Evolutionary conservation across 148 eudicot genomes (phyloP).

Genomic region (Polygonum maritimum): DNA sequence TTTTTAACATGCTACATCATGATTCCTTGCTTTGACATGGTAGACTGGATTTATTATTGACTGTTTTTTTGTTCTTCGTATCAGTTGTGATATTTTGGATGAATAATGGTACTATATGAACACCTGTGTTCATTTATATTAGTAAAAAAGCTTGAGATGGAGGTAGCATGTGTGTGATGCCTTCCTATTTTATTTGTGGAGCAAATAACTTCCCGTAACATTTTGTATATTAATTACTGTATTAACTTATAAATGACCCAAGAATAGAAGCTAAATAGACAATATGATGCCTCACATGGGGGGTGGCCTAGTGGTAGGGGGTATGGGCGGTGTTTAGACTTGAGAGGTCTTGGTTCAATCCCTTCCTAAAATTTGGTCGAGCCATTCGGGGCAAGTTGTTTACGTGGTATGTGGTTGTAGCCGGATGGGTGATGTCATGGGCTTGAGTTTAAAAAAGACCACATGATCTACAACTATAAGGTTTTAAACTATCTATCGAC

Average conservation of each 20-base stretch:
- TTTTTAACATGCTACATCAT: background rate
- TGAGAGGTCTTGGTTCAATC: too few relatives aligned
- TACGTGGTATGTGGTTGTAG: too few relatives aligned
- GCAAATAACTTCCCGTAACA: background rate
- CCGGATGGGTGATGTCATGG: too few relatives aligned
- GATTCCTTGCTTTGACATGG: background rate
- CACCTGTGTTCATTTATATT: background rate
- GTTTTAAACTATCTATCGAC: background rate
- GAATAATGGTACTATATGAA: background rate
- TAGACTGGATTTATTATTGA: background rate
- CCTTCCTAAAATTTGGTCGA: too few relatives aligned
- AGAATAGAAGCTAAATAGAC: background rate
- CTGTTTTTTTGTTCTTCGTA: background rate
- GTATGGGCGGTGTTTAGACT: too few relatives aligned
- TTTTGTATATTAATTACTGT: background rate
- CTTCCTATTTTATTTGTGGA: background rate
- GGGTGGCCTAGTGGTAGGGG: too few relatives aligned
- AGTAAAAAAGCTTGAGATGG: background rate
- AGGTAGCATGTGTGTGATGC: background rate
- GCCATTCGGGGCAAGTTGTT: too few relatives aligned
- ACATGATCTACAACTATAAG: background rate
- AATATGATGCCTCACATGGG: background rate
- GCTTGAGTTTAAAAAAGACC: too few relatives aligned
- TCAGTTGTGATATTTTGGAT: background rate
- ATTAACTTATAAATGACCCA: background rate